A percentile compares a stretch with the other conserved stretches of the same genome.
Conservation (phyloP, 1,284 basidiomycete species). For the Gymnopus androsaceus region DNA sequence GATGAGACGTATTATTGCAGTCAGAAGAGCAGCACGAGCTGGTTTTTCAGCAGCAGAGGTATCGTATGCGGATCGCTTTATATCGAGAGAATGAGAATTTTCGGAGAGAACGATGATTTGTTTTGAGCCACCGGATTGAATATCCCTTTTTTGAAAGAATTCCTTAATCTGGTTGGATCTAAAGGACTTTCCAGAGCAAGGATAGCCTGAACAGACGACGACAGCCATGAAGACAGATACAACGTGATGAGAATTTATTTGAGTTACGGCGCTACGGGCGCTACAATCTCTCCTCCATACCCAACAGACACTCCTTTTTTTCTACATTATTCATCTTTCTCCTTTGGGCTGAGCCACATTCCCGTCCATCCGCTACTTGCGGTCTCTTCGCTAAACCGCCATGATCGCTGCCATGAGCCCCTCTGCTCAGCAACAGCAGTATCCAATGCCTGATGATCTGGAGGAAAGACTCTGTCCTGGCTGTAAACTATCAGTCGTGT, state of each 20-base stretch:
- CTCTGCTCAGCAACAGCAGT: conserved; percentile 9
- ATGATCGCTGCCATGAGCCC: conserved; percentile 3
- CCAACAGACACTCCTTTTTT: conserved; percentile 2
- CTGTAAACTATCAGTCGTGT: conserved; percentile 81
- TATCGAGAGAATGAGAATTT: conserved; percentile 66
- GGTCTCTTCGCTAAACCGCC: not conserved
- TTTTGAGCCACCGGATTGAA: conserved; percentile 46
- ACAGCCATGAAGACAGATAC: conserved; percentile 72
- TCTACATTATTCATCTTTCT: not conserved
- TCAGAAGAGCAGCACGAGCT: conserved; percentile 85
- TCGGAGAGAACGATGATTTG: conserved; percentile 79
- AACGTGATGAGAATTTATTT: not conserved
- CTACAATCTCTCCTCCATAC: no score
- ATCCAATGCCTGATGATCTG: conserved; percentile 15
- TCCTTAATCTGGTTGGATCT: conserved; percentile 67
- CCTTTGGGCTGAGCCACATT: conserved; percentile 7
- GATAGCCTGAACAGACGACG: conserved; percentile 89
- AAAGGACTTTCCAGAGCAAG: conserved; percentile 84
- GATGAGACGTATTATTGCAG: conserved; percentile 80
- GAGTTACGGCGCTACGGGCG: not conserved
- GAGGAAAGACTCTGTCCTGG: conserved; percentile 81
- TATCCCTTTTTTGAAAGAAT: conserved; percentile 60
- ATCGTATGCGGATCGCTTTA: conserved; percentile 72
- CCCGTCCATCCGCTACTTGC: not conserved
- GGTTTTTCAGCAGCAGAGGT: conserved; percentile 76